phyloP scores from a whole-genome alignment of 192 early-diverging fungal genomes.

The Linnemannia schmuckeri region DNA sequence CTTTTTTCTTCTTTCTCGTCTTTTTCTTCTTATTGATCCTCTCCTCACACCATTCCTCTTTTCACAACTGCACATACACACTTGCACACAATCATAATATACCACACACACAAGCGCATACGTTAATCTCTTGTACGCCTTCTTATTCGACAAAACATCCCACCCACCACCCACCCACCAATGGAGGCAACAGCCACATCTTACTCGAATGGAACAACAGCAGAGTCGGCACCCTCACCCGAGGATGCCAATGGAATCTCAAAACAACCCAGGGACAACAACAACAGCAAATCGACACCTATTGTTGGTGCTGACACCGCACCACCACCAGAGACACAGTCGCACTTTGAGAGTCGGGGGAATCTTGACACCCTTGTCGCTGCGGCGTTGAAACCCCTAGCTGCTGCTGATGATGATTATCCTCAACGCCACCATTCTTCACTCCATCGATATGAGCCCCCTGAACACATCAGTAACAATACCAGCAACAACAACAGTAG shows the following conservation, averaged over 20 bases:
- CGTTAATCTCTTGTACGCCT: not conserved
- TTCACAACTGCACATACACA: not conserved
- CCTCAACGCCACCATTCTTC: slow-evolving; percentile 14
- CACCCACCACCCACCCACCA: not conserved
- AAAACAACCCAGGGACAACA: not conserved
- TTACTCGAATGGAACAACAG: not conserved
- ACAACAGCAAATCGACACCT: not conserved
- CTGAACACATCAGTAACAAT: not conserved
- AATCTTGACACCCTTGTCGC: slow-evolving; percentile 40
- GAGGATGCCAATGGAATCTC: not conserved
- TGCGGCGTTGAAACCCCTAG: slow-evolving; percentile 43
- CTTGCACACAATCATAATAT: not conserved
- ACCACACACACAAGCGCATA: not conserved
- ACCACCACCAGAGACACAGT: not conserved
- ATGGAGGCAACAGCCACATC: slow-evolving; percentile 1
- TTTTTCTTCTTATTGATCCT: not conserved
- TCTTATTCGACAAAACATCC: too few relatives aligned
- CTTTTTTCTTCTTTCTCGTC: not conserved
- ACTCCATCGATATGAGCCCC: not conserved
- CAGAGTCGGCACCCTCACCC: not conserved
- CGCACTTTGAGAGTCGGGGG: slow-evolving; percentile 24
- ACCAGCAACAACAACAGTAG: slow-evolving; percentile 2
- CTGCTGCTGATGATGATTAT: not conserved
- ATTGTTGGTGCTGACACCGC: not conserved
- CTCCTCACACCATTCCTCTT: not conserved